Evolutionary conservation across 139 green algal genomes (phyloP), one percentile per base, ranked within the genome.

Genomic region (Chlorella sp.): DNA sequence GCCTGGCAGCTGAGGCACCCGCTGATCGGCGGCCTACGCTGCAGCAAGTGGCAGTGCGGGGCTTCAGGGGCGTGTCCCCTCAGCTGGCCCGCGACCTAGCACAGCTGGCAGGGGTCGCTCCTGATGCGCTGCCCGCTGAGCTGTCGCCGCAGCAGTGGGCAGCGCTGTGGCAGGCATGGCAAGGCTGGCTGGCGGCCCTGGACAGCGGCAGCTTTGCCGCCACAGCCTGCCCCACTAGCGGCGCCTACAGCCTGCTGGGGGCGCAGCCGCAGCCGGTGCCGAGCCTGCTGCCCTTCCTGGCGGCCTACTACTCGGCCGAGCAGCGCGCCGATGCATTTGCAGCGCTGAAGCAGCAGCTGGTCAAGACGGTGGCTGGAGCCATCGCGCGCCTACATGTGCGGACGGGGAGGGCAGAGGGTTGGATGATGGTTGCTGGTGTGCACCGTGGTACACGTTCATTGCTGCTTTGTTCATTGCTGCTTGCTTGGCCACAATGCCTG

Each of bases 1-100:
- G 84, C 1, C 86, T 92, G 38, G 89, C 91, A 44, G 75, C 57
- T 16, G 80, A 57, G 16, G 84, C 72, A 64, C 69, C 56, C 15
- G 11, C 39, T 13, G 38, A 55, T n/a, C 76, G 44, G 15, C 6
- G n/a, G 17, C 51, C 41, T 63, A 85, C 57, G 21, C 16, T 88
- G 17, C 2, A 72, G 28, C 72, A 83, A 26, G 90, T 84, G 32
- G 68, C 76, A 38, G 87, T 92, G 70, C 86, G 93, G 0, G 90
- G 88, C 11, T 97, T 93, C 86, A 83, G 91, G 36, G 94, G 95
- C 2, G 93, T 96, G 1, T 95, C 92, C 38, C 94, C 94, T 2
- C 74, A 76, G 4, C 76, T 97, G 76, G 88, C 89, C 26, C 41
- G 88, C 20, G 92, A 96, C 74, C 85, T 97, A 7, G 94, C 90